Conservation (phyloP, 2,329 filamentous ascomycete species). For the Aschersonia sp. region DNA sequence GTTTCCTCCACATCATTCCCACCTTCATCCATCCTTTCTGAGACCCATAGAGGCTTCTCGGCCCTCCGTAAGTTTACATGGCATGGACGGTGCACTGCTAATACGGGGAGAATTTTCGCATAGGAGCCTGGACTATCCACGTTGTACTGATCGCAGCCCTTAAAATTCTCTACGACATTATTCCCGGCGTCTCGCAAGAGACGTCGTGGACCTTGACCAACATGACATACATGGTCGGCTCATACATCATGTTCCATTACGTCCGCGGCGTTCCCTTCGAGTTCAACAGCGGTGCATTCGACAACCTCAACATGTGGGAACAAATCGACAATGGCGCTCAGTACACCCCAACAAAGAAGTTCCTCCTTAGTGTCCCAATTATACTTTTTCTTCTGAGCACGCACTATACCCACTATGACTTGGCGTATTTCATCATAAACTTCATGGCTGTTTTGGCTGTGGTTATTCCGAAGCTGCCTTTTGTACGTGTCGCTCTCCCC, state of each 20-base stretch:
- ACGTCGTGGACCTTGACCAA: constrained; percentile 98
- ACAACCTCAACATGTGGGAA: constrained; percentile 99
- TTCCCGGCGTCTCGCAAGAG: constrained; percentile 92
- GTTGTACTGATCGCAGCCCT: constrained; percentile 79
- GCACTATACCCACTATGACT: constrained; percentile 96
- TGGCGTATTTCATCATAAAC: constrained; percentile 96
- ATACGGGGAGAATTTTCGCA: not conserved
- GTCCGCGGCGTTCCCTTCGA: constrained; percentile 96
- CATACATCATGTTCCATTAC: constrained; percentile 99
- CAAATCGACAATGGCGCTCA: constrained; percentile 98
- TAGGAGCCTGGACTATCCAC: constrained; percentile 97
- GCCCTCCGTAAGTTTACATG: not conserved
- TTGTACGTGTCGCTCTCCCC: constrained; percentile 44
- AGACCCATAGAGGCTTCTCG: not conserved
- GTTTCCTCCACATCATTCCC: no score
- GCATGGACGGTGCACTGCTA: not conserved
- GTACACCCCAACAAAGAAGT: constrained; percentile 98
- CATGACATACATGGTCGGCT: constrained; percentile 97
- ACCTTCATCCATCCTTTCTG: no score
- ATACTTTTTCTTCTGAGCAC: constrained; percentile 91
- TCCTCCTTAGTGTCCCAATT: constrained; percentile 87
- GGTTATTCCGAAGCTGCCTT: constrained; percentile 91
- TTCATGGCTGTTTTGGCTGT: constrained; percentile 84
- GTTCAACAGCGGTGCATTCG: constrained; percentile 96
- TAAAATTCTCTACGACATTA: constrained; percentile 95